Conservation (phyloP, 495 filamentous ascomycete species). For the Gamarada debralockiae region DNA sequence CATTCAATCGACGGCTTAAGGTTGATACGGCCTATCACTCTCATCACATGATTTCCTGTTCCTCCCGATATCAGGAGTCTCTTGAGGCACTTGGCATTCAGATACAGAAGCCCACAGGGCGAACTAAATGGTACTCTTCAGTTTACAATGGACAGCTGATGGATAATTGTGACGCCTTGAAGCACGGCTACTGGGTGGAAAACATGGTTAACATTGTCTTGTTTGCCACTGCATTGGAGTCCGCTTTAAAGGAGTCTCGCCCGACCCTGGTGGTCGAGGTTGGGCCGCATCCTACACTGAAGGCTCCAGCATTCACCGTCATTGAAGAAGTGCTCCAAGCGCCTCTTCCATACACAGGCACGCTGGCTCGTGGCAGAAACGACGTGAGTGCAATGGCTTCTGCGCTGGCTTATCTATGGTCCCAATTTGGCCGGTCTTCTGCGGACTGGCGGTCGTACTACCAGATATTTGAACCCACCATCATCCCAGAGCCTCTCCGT, state of each 20-base stretch:
- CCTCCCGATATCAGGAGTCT: too few relatives aligned
- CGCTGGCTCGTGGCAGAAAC: slow-evolving; percentile 19
- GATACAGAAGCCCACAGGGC: too few relatives aligned
- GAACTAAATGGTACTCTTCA: background rate
- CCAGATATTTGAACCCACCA: background rate
- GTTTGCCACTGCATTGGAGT: slow-evolving; percentile 29
- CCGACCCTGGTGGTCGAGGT: background rate
- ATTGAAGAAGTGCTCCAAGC: slow-evolving; percentile 15
- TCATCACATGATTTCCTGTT: slow-evolving; percentile 60
- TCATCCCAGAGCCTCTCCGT: slow-evolving; percentile 18
- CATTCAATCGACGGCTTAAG: slow-evolving; percentile 48
- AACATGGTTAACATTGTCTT: slow-evolving; percentile 55
- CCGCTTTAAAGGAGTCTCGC: background rate
- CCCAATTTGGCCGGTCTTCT: slow-evolving; percentile 5
- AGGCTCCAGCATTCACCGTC: slow-evolving; percentile 31
- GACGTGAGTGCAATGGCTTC: slow-evolving; percentile 28
- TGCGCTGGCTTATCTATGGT: slow-evolving; percentile 32
- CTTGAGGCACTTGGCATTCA: too few relatives aligned
- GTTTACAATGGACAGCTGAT: background rate
- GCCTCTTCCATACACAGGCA: slow-evolving; percentile 21
- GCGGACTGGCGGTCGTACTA: too few relatives aligned
- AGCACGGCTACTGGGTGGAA: slow-evolving; percentile 49
- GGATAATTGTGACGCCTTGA: background rate
- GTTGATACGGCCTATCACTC: slow-evolving; percentile 62
- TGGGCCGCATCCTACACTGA: slow-evolving; percentile 44